A percentile compares a stretch with the other conserved stretches of the same genome.
phyloP scores from a whole-genome alignment of 2,329 filamentous ascomycete genomes.

The Myriosclerotinia scirpicola region DNA sequence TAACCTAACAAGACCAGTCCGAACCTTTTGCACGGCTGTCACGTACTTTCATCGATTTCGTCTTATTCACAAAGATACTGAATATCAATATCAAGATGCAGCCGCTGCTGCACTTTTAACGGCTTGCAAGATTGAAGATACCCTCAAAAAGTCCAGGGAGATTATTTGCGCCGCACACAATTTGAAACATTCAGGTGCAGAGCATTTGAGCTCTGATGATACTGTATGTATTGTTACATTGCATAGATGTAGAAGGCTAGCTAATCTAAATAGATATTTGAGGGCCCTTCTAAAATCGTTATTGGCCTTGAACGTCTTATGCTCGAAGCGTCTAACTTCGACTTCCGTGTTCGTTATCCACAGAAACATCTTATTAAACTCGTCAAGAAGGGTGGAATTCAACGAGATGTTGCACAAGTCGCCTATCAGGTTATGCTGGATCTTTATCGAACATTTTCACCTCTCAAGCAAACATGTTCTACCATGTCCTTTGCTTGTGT shows the following conservation, averaged over 20 bases:
- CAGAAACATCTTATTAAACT: constrained; percentile 85
- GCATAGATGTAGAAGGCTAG: background rate
- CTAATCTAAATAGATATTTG: constrained; percentile 63
- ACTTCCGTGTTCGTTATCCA: constrained; percentile 86
- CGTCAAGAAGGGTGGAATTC: constrained; percentile 48
- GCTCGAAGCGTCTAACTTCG: constrained; percentile 88
- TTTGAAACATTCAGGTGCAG: constrained; percentile 61
- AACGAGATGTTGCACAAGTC: constrained; percentile 59
- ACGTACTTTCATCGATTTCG: constrained; percentile 94
- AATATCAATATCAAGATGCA: constrained; percentile 85
- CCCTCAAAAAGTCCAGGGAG: constrained; percentile 92
- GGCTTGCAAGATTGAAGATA: constrained; percentile 97
- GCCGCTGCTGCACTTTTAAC: constrained; percentile 86
- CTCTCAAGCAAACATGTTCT: constrained; percentile 84
- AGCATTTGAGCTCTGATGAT: constrained; percentile 76
- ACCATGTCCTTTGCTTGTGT: constrained; percentile 80
- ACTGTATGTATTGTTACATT: constrained; percentile 53
- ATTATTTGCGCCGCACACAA: constrained; percentile 91
- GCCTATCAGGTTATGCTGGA: constrained; percentile 85
- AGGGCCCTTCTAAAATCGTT: constrained; percentile 73
- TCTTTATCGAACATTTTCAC: constrained; percentile 88
- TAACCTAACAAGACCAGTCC: constrained; percentile 63
- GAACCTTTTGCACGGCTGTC: constrained; percentile 88
- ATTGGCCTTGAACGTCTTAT: constrained; percentile 90
- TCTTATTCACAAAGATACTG: constrained; percentile 76